These are phyloP conservation scores for Leucocoprinus birnbaumii DNA, from an alignment of 768 basidiomycete species.

Conservation along the genomic window DNA sequence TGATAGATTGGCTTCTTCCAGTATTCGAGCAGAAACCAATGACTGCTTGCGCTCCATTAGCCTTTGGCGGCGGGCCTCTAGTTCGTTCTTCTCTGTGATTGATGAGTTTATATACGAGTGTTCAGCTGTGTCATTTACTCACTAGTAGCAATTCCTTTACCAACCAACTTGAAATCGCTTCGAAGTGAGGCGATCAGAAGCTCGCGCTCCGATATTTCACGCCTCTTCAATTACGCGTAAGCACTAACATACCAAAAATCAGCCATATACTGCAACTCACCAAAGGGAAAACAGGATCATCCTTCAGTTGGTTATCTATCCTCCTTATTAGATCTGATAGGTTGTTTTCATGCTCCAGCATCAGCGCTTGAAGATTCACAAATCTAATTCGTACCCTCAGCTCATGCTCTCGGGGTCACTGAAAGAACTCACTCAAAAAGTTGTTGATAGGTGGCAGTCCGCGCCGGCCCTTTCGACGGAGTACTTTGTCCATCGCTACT, in stretches of 20 bases:
- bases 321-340: slow-evolving; percentile 45
- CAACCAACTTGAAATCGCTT: slow-evolving; percentile 37
- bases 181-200: slow-evolving; percentile 50
- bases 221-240: slow-evolving; percentile 42
- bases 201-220: slow-evolving; percentile 67
- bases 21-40: slow-evolving; percentile 36
- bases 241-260: background rate
- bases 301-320: slow-evolving; percentile 44
- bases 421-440: slow-evolving; percentile 57
- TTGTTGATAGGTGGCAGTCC: slow-evolving; percentile 62
- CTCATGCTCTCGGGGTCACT: background rate
- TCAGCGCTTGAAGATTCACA: slow-evolving; percentile 47
- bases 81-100: slow-evolving; percentile 26
- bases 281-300: slow-evolving; percentile 34
- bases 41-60: slow-evolving; percentile 43
- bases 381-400: slow-evolving; percentile 33
- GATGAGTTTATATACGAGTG: background rate
- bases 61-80: slow-evolving; percentile 36
- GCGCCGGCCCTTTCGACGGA: slow-evolving; percentile 5
- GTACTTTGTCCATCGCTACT: slow-evolving; percentile 16
- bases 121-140: slow-evolving; percentile 22
- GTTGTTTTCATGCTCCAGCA: slow-evolving; percentile 47
- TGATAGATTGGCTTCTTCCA: slow-evolving; percentile 10
- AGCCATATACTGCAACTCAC: slow-evolving; percentile 31
- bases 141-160: slow-evolving; percentile 46